Conservation (phyloP, 176 grass and related monocot species). For the Carex kokanica region DNA sequence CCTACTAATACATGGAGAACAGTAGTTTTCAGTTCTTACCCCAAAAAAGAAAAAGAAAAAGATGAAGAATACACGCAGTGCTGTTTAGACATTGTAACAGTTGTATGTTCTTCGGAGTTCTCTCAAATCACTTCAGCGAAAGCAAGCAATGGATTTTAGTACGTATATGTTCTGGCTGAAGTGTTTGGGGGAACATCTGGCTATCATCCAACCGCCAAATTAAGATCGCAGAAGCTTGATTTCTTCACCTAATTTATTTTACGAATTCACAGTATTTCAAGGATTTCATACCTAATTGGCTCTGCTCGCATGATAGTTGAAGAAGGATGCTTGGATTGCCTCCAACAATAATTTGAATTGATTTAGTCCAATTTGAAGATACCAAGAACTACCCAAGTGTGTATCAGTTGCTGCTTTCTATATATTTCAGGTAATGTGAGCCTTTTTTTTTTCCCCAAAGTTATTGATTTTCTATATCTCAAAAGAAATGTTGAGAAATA, state of each 20-base stretch:
- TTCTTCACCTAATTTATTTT: not conserved
- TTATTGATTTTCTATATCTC: too few relatives aligned
- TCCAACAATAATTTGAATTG: not conserved
- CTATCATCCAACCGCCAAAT: not conserved
- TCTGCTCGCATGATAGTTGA: not conserved
- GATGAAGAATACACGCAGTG: too few relatives aligned
- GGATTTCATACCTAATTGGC: not conserved
- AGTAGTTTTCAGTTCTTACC: too few relatives aligned
- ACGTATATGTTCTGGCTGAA: not conserved
- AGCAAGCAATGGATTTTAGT: not conserved
- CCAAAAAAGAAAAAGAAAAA: too few relatives aligned
- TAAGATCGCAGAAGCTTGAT: not conserved
- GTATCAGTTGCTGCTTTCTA: not conserved
- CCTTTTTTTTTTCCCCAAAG: too few relatives aligned
- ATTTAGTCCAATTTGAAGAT: not conserved
- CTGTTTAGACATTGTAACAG: not conserved
- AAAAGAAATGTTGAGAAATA: too few relatives aligned
- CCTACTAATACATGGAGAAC: too few relatives aligned
- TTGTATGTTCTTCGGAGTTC: constrained; percentile 15
- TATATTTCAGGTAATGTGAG: too few relatives aligned
- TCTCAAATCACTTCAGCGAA: constrained; percentile 14
- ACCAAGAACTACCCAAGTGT: not conserved
- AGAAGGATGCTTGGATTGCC: not conserved
- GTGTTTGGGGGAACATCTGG: constrained; percentile 19
- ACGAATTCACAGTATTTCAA: not conserved